Evolutionary conservation across 768 basidiomycete species (phyloP).

Genomic region (Trametes villosa): DNA sequence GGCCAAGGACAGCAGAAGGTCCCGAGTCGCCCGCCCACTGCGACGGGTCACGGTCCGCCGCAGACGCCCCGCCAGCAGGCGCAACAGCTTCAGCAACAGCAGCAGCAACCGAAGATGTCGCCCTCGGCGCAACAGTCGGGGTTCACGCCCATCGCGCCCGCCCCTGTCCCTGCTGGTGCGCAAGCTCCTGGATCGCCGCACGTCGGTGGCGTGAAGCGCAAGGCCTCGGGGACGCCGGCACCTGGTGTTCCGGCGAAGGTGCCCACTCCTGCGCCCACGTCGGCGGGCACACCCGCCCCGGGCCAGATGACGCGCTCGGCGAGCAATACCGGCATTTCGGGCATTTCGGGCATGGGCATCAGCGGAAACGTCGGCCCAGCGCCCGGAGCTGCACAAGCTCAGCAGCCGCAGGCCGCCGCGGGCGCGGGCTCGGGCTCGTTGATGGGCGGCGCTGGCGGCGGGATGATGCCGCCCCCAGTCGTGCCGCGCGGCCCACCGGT

Average conservation of each 20-base stretch:
- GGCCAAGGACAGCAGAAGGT: slow-evolving; percentile 20
- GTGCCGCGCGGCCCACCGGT: slow-evolving; percentile 29
- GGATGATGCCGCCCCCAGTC: slow-evolving; percentile 47
- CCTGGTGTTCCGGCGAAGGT: slow-evolving; percentile 9
- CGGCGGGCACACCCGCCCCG: background rate
- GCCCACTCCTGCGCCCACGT: slow-evolving; percentile 6
- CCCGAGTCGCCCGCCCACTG: slow-evolving; percentile 35
- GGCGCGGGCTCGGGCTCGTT: slow-evolving; percentile 25
- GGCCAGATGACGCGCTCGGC: slow-evolving; percentile 10
- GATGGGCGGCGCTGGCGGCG: slow-evolving; percentile 36
- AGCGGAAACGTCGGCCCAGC: slow-evolving; percentile 22
- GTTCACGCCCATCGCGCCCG: slow-evolving; percentile 29
- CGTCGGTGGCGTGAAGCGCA: slow-evolving; percentile 28
- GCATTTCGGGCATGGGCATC: slow-evolving; percentile 25
- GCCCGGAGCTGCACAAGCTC: background rate
- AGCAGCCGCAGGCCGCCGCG: slow-evolving; percentile 3
- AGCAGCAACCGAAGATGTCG: slow-evolving; percentile 16
- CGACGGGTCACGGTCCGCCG: slow-evolving; percentile 30
- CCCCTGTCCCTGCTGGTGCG: slow-evolving; percentile 13
- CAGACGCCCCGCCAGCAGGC: slow-evolving; percentile 34
- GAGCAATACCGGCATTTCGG: slow-evolving; percentile 20
- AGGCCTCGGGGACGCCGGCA: slow-evolving; percentile 21
- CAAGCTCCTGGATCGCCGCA: slow-evolving; percentile 20
- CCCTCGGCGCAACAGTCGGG: slow-evolving; percentile 11
- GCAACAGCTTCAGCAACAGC: slow-evolving; percentile 23